A percentile compares a stretch with the other conserved stretches of the same genome.
Evolutionary conservation across 176 grass and related monocot species (phyloP).

Genomic region (Elaeis guineensis): DNA sequence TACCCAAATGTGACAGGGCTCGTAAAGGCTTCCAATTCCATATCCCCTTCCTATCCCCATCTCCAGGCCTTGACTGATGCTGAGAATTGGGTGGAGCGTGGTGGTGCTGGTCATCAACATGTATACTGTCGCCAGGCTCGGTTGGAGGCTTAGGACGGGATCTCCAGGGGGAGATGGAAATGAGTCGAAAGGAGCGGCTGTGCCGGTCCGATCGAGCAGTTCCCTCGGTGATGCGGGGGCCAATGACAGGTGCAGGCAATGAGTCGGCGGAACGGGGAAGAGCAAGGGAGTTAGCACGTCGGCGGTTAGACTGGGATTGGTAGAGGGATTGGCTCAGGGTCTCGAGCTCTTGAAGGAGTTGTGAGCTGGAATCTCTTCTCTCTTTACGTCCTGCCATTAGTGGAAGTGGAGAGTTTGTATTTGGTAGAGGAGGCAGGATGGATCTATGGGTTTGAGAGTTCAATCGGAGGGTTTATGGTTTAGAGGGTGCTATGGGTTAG

Average conservation of each 20-base stretch:
- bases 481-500: too few species aligned
- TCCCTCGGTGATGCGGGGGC: background rate
- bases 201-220: slow-evolving; percentile 13
- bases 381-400: slow-evolving; percentile 37
- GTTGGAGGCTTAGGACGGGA: background rate
- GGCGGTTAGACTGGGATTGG: slow-evolving; percentile 33
- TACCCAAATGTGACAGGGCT: slow-evolving; percentile 54
- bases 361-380: slow-evolving; percentile 26
- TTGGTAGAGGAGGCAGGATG: too few species aligned
- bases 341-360: slow-evolving; percentile 76
- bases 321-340: slow-evolving; percentile 66
- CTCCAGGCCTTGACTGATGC: background rate
- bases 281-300: slow-evolving; percentile 7
- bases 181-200: slow-evolving; percentile 14
- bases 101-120: background rate
- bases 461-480: too few species aligned
- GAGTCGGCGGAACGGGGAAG: slow-evolving; percentile 1
- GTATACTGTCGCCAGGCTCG: background rate
- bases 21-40: slow-evolving; percentile 77
- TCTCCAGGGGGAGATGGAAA: slow-evolving; percentile 24
- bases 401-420: background rate
- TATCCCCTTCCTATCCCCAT: slow-evolving; percentile 9
- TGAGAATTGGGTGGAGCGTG: too few species aligned
- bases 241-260: background rate
- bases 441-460: too few species aligned